Base-by-base conservation (phyloP, 2,329 filamentous ascomycete genomes). In the Aureobasidium leucospermi region DNA sequence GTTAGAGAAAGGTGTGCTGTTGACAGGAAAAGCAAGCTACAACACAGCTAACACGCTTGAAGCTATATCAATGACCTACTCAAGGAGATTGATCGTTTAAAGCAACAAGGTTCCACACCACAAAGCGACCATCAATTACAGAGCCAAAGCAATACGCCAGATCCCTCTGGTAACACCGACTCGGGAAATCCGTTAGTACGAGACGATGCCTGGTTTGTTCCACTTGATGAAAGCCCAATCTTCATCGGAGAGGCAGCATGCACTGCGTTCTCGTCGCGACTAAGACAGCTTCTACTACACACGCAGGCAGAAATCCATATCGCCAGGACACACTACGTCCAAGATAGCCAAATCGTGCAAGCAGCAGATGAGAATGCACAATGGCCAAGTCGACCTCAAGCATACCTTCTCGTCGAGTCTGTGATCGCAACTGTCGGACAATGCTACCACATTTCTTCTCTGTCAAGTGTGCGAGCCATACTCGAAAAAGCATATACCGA, bases 381-480 rank as follows among this genome's bases (percentile, higher is more conserved):
- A 2, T 77, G 73, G 74, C 77, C 77, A 0, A 72, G 70, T 15
- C 69, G 71, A 0, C 69, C 74, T 1, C 67, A 72, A 23, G 70
- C 74, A 16, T 65, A 69, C 0, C 68, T 76, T 1, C 65, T 76
- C 0, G 64, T 76, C 4, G 73, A 75, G 34, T 74, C 75, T 4
- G 75, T 76, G 0, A 57, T 79, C 19, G 71, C 72, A 23, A 74
- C 74, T 41, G 69, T 77, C 1, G 73, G 70, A 31, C 67, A 69
- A 11, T 69, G 66, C 19, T 78, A 75, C 58, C 75, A 79, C 56
- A 71, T 78, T 6, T 70, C 78, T 1, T 71, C 73, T 1, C 70
- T 67, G 48, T 76, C 72, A 16, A 67, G 68, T 4, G 70, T 77
- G 2, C 60, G 74, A 0, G 69, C 72, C 2, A 67, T 67, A 1